Conservation (phyloP, 2,329 filamentous ascomycete genomes). For the Ramularia collo-cygni region DNA sequence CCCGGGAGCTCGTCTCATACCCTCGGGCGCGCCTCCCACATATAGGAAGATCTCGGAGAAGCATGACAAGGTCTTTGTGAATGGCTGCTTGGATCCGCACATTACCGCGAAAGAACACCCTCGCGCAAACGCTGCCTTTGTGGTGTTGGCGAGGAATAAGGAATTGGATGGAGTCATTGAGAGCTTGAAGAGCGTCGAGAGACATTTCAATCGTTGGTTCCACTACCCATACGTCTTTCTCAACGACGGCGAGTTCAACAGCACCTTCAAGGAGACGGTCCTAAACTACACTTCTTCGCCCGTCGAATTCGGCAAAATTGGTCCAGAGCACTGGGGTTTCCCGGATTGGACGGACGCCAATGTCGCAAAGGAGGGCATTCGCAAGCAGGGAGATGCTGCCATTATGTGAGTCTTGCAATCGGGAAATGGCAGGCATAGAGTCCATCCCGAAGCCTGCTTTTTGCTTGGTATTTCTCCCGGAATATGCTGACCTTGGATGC, state of each 20-base stretch:
- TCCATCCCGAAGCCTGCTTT: too few species aligned
- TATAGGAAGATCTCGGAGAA: constrained; percentile 94
- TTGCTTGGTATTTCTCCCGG: too few species aligned
- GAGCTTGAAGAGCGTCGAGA: constrained; percentile 94
- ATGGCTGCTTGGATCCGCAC: constrained; percentile 68
- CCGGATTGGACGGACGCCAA: constrained; percentile 94
- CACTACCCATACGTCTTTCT: constrained; percentile 98
- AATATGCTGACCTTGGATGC: too few species aligned
- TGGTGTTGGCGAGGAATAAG: constrained; percentile 91
- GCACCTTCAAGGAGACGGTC: constrained; percentile 82
- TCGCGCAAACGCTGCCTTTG: constrained; percentile 88
- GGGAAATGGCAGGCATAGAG: too few species aligned
- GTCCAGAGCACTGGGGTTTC: constrained; percentile 87
- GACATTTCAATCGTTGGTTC: constrained; percentile 98
- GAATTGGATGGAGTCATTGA: constrained; percentile 93
- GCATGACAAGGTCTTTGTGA: constrained; percentile 92
- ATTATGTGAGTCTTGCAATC: too few species aligned
- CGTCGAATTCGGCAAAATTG: constrained; percentile 93
- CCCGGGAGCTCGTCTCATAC: constrained; percentile 75
- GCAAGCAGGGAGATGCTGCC: constrained; percentile 90
- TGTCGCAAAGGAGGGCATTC: constrained; percentile 90
- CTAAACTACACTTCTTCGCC: constrained; percentile 79
- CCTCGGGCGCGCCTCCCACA: constrained; percentile 76
- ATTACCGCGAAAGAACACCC: constrained; percentile 65
- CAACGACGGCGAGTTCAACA: constrained; percentile 95